Evolutionary conservation across 2,329 filamentous ascomycete species (phyloP), one percentile per base, ranked within the genome.

Genomic region (Lasiodiplodia hormozganensis): DNA sequence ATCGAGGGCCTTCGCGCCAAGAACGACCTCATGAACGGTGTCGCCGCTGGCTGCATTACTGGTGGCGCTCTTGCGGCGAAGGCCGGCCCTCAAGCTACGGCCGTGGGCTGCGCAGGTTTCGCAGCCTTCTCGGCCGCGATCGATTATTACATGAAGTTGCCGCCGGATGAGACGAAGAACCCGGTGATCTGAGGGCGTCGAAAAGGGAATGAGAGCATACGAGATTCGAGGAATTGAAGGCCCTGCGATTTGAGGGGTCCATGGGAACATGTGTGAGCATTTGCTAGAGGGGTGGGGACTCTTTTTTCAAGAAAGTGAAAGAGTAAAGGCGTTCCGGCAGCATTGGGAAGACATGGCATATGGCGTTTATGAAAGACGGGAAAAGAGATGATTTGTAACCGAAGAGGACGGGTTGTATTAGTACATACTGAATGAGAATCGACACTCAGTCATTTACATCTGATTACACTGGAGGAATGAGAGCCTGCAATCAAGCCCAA

Each of bases 1-100:
- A 94, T 99, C 76, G 96, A 99, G 81, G 94, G 94, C 0, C 86
- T 92, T 74, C 88, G 96, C 36, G 96, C 94, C 25, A 97, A 97
- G 85, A 97, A 98, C 81, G 96, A 98, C 79, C 81, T 98, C 36
- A 88, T 85, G 71, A 99, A 99, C 83, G 93, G 93, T 67, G 89
- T 96, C 5, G 88, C 90, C 4, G 93, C 94, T 0, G 96, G 96
- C 0, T 98, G 95, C 77, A 84, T 97, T 67, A 97, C 96, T 11
- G 96, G 96, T 18, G 96, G 93, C 21, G 92, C 96, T 67, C 81
- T 99, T 71, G 95, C 93, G 58, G 89, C 92, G 71, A 92, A 91
- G 74, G 95, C 92, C 0, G 96, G 96, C 0, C 96, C 96, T 8
- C 92, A 96, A 82, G 96, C 95, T 38, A 92, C 93, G 62, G 90